Percentiles rank a stretch among this genome's conserved stretches.
phyloP scores from a whole-genome alignment of 2,329 filamentous ascomycete genomes.

The Trichophaea hybrida region DNA sequence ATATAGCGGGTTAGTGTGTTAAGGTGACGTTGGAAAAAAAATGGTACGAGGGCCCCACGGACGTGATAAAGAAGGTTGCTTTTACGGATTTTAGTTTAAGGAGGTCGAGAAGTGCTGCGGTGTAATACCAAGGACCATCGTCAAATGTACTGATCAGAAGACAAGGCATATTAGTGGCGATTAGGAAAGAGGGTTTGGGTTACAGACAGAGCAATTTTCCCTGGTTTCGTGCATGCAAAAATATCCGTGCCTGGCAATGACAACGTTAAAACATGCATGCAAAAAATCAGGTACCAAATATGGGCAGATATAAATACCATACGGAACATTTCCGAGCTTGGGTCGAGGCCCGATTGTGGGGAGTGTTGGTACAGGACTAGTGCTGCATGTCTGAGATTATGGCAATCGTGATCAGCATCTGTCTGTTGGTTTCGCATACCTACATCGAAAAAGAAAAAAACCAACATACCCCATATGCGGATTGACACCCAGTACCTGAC shows the following conservation, averaged over 20 bases:
- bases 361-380: not conserved
- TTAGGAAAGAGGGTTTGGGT: not conserved
- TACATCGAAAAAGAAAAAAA: not conserved
- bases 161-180: not conserved
- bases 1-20: not conserved
- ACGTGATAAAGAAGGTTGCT: constrained; percentile 42
- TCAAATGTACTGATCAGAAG: constrained; percentile 13
- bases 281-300: not conserved
- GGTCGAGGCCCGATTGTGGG: not conserved
- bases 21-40: not conserved
- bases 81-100: constrained; percentile 38
- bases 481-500: constrained; percentile 15
- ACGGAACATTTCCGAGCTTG: constrained; percentile 11
- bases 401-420: not conserved
- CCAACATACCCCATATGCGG: constrained; percentile 7
- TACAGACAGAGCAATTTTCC: constrained; percentile 14
- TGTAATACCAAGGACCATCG: constrained; percentile 31
- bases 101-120: constrained; percentile 37
- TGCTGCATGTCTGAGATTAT: not conserved
- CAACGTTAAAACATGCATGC: not conserved
- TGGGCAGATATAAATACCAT: constrained; percentile 6
- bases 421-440: not conserved
- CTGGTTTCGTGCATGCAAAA: constrained; percentile 2
- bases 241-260: not conserved
- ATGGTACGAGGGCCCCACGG: not conserved